Conservation (phyloP, 2,329 filamentous ascomycete species). For the Blumeria graminis region DNA sequence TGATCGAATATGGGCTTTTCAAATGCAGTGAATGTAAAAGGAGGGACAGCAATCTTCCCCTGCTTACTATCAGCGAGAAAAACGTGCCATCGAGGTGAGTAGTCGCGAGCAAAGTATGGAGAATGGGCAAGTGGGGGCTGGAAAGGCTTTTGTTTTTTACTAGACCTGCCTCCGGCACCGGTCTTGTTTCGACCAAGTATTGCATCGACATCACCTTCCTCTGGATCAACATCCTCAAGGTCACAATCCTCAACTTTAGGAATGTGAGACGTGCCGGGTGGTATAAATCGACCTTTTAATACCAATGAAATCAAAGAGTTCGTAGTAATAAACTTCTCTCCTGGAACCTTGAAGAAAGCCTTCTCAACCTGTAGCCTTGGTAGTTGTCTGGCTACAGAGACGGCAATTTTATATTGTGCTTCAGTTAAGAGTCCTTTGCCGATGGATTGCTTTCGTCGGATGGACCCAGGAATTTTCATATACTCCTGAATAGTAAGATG, state of each 20-base stretch:
- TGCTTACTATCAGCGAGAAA: conserved; percentile 89
- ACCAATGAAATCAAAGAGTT: conserved; percentile 83
- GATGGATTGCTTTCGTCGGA: conserved; percentile 47
- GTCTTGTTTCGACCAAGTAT: conserved; percentile 51
- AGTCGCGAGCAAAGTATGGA: conserved; percentile 72
- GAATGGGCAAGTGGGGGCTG: conserved; percentile 73
- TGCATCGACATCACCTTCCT: conserved; percentile 76
- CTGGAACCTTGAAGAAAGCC: conserved; percentile 95
- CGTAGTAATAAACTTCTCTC: conserved; percentile 79
- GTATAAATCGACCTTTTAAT: conserved; percentile 82
- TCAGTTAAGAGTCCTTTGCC: conserved; percentile 48
- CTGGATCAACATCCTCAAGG: conserved; percentile 74
- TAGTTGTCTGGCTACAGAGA: conserved; percentile 59
- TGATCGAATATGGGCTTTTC: conserved; percentile 69
- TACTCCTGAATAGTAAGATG: conserved; percentile 68
- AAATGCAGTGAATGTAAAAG: conserved; percentile 84
- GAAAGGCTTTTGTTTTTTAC: conserved; percentile 36
- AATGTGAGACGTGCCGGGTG: conserved; percentile 54
- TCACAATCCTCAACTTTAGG: conserved; percentile 55
- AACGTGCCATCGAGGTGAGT: conserved; percentile 77
- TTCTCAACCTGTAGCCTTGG: conserved; percentile 68
- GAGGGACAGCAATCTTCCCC: conserved; percentile 86
- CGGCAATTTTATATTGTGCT: conserved; percentile 49
- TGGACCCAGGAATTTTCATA: conserved; percentile 57
- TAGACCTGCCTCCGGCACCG: conserved; percentile 34